Percentiles rank a stretch among this genome's conserved stretches.
These are phyloP conservation scores for Candida chilensis DNA, from an alignment of 805 yeast genomes.

Conservation along the genomic window DNA sequence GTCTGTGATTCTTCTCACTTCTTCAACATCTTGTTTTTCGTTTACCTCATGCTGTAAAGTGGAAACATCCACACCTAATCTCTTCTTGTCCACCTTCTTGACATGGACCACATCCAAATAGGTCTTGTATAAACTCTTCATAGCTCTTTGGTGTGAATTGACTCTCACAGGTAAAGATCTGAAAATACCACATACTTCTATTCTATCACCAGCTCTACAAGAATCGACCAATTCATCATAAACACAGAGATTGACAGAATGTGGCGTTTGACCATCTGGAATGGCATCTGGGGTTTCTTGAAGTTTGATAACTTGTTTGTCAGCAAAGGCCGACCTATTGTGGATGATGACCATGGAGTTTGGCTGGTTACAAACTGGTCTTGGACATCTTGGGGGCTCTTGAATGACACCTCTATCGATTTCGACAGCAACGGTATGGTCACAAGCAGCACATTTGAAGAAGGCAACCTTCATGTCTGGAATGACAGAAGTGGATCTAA, in stretches of 20 bases:
- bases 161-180: constrained; percentile 88
- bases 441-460: constrained; percentile 91
- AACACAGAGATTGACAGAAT: constrained; percentile 85
- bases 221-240: constrained; percentile 94
- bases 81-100: constrained; percentile 72
- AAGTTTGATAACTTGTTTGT: constrained; percentile 86
- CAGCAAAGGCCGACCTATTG: constrained; percentile 88
- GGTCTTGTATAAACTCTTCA: constrained; percentile 82
- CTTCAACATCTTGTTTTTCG: constrained; percentile 66
- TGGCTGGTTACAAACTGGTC: constrained; percentile 70
- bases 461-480: constrained; percentile 98
- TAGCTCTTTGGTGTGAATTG: constrained; percentile 74
- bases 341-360: constrained; percentile 89
- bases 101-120: constrained; percentile 92
- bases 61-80: constrained; percentile 73
- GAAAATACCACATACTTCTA: constrained; percentile 93
- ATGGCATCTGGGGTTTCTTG: constrained; percentile 96
- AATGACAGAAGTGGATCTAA: constrained; percentile 82
- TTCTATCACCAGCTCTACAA: constrained; percentile 93
- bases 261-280: constrained; percentile 99
- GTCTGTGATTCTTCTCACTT: constrained; percentile 56
- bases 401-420: constrained; percentile 91
- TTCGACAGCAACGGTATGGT: constrained; percentile 84
- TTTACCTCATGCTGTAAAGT: constrained; percentile 44
- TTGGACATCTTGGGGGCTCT: constrained; percentile 91